Base-by-base conservation (phyloP, 2,329 filamentous ascomycete genomes). In the Aureobasidium lini region DNA sequence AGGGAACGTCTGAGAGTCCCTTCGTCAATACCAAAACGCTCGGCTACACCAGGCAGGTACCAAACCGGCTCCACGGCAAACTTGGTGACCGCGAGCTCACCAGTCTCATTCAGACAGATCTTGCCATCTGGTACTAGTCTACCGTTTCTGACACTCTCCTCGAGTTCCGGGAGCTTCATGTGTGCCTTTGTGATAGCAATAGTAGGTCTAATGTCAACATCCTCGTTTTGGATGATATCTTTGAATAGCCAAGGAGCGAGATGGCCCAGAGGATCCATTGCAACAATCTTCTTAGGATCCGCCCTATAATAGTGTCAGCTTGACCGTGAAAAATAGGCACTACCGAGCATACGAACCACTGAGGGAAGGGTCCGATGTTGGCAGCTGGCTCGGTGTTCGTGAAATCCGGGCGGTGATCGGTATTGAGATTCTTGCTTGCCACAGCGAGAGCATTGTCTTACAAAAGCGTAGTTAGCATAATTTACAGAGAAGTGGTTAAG, bases 111-210 rank as follows among this genome's bases (percentile, higher is more conserved):
- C 57, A 97, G 73, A 69, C 91, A 93, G 46, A 97, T 90, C 70
- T 92, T 94, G 54, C 94, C 93, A 71, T 99, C 94, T 0, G 83
- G 82, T 6, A 81, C 76, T 1, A 97, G 79, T 64, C 90, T 82
- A 4, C 93, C 93, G 49, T 82, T 81, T 60, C 82, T 85, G 3
- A 99, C 91, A 65, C 90, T 94, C 32, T 95, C 87, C 66, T 93
- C 90, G 43, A 99, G 83, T 72, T 99, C 94, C 1, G 94, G 90
- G n/a, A 97, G 78, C 77, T 89, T 94, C 92, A 96, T 96, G 69
- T 95, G 91, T 31, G 92, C 92, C 68, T 88, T 89, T 0, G 92
- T 96, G 54, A 96, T 84, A 13, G 92, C 92, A 71, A 95, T 96
- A 0, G 91, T 95, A 4, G 92, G 92, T 40, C 91, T 83, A 64